These are phyloP conservation scores for Acer negundo DNA, from an alignment of 345 rosid species.

Conservation along the genomic window DNA sequence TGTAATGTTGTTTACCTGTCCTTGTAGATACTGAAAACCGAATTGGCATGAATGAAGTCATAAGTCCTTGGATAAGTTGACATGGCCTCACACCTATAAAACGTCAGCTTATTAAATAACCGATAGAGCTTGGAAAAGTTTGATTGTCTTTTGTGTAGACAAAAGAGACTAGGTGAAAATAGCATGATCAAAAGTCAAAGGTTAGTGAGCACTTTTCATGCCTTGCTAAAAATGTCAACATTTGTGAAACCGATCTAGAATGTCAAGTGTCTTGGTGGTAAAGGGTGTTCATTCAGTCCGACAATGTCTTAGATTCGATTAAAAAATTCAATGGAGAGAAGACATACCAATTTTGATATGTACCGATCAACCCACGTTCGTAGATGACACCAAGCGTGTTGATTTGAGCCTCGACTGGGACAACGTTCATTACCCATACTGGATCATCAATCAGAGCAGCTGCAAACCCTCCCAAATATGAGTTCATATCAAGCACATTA, in stretches of 20 bases:
- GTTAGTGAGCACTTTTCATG: neutral
- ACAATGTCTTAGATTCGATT: no score
- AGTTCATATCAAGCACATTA: slow-evolving; percentile 89
- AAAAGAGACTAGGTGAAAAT: no score
- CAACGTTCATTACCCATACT: slow-evolving; percentile 85
- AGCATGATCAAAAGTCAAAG: neutral
- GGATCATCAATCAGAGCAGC: slow-evolving; percentile 77
- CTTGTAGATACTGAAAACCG: slow-evolving; percentile 69
- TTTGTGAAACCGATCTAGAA: no score
- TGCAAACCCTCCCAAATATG: slow-evolving; percentile 81
- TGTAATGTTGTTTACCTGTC: slow-evolving; percentile 39
- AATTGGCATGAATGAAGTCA: slow-evolving; percentile 81
- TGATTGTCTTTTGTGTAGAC: no score
- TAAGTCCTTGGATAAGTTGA: slow-evolving; percentile 96
- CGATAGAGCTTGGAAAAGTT: neutral
- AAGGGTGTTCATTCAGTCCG: no score
- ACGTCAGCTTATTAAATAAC: neutral
- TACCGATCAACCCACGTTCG: slow-evolving; percentile 90
- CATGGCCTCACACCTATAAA: slow-evolving; percentile 80
- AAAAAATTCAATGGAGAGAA: neutral
- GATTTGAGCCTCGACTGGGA: slow-evolving; percentile 60
- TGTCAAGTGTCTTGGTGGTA: no score
- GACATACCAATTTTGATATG: slow-evolving; percentile 85
- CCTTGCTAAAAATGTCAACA: slow-evolving; percentile 8
- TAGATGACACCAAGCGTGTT: slow-evolving; percentile 81